phyloP scores from a whole-genome alignment of 2,329 filamentous ascomycete species.

The Aulographum hederae region DNA sequence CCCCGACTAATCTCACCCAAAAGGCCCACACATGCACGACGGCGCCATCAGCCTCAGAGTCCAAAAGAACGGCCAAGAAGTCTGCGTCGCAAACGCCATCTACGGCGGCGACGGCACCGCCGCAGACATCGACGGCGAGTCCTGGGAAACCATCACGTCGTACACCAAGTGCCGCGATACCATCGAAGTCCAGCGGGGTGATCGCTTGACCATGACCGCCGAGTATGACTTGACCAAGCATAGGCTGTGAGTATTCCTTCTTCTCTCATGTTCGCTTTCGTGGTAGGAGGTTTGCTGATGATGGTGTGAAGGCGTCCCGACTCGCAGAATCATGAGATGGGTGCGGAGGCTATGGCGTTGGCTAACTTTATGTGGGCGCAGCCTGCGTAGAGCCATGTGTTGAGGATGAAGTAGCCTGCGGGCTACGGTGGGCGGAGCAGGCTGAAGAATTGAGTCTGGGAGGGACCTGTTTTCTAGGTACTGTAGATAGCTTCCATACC shows the following conservation, averaged over 20 bases:
- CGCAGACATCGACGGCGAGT: slow-evolving; percentile 2
- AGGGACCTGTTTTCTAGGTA: too few species aligned
- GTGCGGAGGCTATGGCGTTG: slow-evolving; percentile 2
- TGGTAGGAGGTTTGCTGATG: not conserved
- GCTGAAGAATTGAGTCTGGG: too few species aligned
- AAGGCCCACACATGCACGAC: slow-evolving; percentile 1
- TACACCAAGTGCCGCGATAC: slow-evolving; percentile 1
- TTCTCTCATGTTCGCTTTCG: not conserved
- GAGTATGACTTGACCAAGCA: slow-evolving; percentile 4
- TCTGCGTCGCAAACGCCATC: slow-evolving; percentile 1
- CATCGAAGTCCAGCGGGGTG: slow-evolving; percentile 2
- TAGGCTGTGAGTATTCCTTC: slow-evolving; percentile 4
- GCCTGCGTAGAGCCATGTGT: too few species aligned
- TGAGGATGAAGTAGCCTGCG: too few species aligned
- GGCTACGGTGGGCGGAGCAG: too few species aligned
- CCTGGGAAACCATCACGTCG: slow-evolving; percentile 4
- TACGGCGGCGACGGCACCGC: slow-evolving; percentile 2
- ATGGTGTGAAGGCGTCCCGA: not conserved
- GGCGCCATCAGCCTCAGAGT: slow-evolving; percentile 1
- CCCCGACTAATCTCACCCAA: not conserved
- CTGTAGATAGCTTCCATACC: too few species aligned
- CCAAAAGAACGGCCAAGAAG: not conserved
- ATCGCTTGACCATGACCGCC: slow-evolving; percentile 1
- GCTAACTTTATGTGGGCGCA: too few species aligned
- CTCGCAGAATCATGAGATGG: not conserved